Evolutionary conservation across 129 eudicot genomes (phyloP), one percentile per base, ranked within the genome.

Genomic region (Oenanthe sinensis): DNA sequence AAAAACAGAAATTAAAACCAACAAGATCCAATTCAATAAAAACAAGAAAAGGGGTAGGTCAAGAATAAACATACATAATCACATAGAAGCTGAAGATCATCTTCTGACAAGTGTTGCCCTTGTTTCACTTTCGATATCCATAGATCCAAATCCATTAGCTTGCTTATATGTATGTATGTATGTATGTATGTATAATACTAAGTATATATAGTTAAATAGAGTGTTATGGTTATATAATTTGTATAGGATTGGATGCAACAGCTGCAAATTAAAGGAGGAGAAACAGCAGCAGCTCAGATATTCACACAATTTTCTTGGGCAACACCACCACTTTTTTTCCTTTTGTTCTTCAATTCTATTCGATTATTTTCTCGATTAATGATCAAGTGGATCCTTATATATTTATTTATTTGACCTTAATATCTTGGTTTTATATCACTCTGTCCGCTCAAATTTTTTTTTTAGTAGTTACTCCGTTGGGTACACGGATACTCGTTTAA

Each of bases 21-120:
- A 55, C 14, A 15, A 74, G 49, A 77, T 26, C 28, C 49, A 37
- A 75, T 17, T 40, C 42, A 40, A 45, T 75, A 12, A 49, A 30
- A 75, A 65, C 11, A 47, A 76, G 49, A 55, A 83, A 54, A 52
- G 62, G 62, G 62, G 62, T 52, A 20, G 7, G 7, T 20, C 1
- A 52, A 15, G 62, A 52, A 52, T 19, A 60, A 1, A 67, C 82
- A 42, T 87, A 95, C 98, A 83, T 91, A 95, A 90, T 95, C 98
- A 85, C 98, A 95, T 78, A 95, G 85, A 19, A 95, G 92, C 91
- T 95, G 98, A 83, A 95, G 96, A 87, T 95, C 96, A 46, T 95
- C 96, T 83, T 95, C 98, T 30, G 97, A 85, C 86, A 95, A 88
- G 89, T 95, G 98, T 77, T 95, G 92, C 5, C 98, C 98, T 17